Conservation (phyloP, 2,329 filamentous ascomycete genomes). For the Cladophialophora psammophila region DNA sequence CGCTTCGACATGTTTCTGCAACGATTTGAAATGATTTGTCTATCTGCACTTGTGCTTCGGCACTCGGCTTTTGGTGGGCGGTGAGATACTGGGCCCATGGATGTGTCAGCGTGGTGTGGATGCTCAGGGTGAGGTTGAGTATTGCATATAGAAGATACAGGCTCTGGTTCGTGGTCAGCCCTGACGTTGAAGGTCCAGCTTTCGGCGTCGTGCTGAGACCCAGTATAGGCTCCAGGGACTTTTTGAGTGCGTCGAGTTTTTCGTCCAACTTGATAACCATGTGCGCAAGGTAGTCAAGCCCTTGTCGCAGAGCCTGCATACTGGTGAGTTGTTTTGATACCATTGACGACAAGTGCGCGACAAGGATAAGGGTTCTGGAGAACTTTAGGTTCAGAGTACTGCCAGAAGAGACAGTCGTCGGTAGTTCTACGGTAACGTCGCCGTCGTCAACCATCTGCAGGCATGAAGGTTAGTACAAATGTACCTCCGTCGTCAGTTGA, state of each 20-base stretch:
- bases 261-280: slow-evolving; percentile 11
- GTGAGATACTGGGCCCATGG: slow-evolving; percentile 9
- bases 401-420: neutral
- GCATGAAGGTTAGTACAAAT: too few relatives aligned
- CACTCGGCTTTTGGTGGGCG: neutral
- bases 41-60: slow-evolving; percentile 1
- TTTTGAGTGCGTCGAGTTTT: slow-evolving; percentile 14
- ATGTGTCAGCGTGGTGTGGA: slow-evolving; percentile 20
- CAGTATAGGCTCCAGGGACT: slow-evolving; percentile 6
- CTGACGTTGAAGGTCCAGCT: neutral
- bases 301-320: slow-evolving; percentile 12
- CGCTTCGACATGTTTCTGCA: slow-evolving; percentile 12
- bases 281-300: slow-evolving; percentile 4
- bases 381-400: slow-evolving; percentile 4
- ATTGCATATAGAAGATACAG: slow-evolving; percentile 14
- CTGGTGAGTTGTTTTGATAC: slow-evolving; percentile 15
- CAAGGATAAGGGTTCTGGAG: slow-evolving; percentile 12
- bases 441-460: slow-evolving; percentile 20
- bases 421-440: slow-evolving; percentile 9
- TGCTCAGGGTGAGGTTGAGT: slow-evolving; percentile 13
- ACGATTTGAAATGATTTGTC: slow-evolving; percentile 15
- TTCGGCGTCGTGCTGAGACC: slow-evolving; percentile 1
- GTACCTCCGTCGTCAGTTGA: too few relatives aligned
- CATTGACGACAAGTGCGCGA: slow-evolving; percentile 18
- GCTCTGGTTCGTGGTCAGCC: slow-evolving; percentile 5